Percentiles rank a stretch among this genome's conserved stretches.
Conservation (phyloP, 371 early-diverging fungal species). For the Mortierella sp. region DNA sequence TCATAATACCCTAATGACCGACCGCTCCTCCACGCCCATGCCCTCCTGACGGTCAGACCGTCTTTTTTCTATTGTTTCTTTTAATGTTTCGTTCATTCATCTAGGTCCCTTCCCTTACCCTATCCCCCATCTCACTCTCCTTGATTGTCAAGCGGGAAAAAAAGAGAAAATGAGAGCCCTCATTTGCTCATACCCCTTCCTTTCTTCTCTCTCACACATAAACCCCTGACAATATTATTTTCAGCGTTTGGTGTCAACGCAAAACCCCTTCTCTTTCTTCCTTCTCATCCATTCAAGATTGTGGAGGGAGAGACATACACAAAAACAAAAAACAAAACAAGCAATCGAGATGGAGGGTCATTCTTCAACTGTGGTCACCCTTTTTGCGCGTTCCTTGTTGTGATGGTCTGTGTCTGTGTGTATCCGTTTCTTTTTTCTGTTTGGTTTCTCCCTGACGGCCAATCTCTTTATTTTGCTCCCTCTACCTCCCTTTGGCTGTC, state of each 20-base stretch:
- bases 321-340: constrained; percentile 1
- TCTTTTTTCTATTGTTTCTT: neutral
- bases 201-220: neutral
- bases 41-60: neutral
- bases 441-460: neutral
- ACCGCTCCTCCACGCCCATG: neutral
- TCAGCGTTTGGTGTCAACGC: neutral
- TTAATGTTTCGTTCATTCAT: neutral
- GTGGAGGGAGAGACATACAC: too few species aligned
- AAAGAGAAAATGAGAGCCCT: neutral
- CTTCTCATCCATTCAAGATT: neutral
- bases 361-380: neutral
- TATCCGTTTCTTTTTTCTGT: too few species aligned
- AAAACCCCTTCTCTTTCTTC: neutral
- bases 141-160: neutral
- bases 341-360: neutral
- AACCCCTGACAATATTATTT: neutral
- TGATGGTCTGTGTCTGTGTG: neutral
- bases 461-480: neutral
- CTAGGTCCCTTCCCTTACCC: neutral
- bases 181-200: neutral
- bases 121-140: neutral
- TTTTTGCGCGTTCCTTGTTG: neutral
- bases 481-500: too few species aligned
- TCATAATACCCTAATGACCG: neutral